These are phyloP conservation scores for Podaxis sp. DNA, from an alignment of 768 basidiomycete genomes.

Conservation along the genomic window DNA sequence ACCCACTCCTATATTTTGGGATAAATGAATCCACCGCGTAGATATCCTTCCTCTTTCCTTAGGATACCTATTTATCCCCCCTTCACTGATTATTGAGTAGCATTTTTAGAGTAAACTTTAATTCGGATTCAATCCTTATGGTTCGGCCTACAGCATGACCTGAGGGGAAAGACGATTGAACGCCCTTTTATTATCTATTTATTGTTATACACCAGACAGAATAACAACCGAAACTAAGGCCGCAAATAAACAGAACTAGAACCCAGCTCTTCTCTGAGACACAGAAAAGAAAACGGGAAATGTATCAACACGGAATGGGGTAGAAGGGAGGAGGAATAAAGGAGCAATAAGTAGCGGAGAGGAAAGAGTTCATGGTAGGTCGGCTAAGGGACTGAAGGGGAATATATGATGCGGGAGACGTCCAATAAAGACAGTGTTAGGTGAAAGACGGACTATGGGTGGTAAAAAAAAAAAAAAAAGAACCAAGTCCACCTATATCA, in stretches of 20 bases:
- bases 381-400: not conserved
- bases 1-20: too few species aligned
- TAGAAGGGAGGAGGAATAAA: not conserved
- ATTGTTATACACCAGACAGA: constrained; percentile 4
- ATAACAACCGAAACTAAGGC: not conserved
- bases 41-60: not conserved
- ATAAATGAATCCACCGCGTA: not conserved
- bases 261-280: constrained; percentile 3
- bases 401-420: not conserved
- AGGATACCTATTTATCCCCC: not conserved
- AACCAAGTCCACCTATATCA: not conserved
- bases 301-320: constrained; percentile 1
- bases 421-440: not conserved
- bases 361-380: not conserved
- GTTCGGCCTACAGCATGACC: not conserved
- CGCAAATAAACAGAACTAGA: not conserved
- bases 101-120: not conserved
- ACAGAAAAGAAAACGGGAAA: not conserved
- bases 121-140: not conserved
- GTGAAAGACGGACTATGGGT: not conserved
- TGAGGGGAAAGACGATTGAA: not conserved
- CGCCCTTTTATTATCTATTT: not conserved
- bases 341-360: not conserved
- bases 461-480: not conserved
- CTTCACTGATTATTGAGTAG: not conserved